A percentile compares a stretch with the other conserved stretches of the same genome.
Evolutionary conservation across 306 rosid species (phyloP).

Genomic region (Dryas alaskensis): DNA sequence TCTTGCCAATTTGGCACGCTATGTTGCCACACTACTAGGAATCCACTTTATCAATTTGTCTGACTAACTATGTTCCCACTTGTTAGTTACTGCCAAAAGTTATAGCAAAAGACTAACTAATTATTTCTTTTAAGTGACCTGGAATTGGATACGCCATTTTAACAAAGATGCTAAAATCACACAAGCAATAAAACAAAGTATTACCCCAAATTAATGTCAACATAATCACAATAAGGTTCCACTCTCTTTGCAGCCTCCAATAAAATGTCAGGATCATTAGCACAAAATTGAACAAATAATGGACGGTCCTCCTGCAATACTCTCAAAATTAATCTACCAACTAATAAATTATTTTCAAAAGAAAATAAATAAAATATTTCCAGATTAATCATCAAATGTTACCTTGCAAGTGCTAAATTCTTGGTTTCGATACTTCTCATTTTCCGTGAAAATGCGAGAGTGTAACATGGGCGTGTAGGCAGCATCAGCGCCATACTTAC

Average conservation of each 20-base stretch:
- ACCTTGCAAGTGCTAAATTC: conserved; percentile 92
- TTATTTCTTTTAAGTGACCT: neutral
- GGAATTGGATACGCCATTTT: neutral
- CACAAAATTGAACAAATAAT: conserved; percentile 90
- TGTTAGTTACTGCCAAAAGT: neutral
- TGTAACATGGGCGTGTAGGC: conserved; percentile 64
- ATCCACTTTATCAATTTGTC: no score
- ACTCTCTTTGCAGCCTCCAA: conserved; percentile 81
- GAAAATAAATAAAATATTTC: neutral
- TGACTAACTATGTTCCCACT: neutral
- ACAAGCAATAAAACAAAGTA: neutral
- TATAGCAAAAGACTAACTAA: neutral
- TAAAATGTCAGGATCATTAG: conserved; percentile 74
- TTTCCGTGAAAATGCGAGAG: conserved; percentile 58
- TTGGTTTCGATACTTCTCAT: conserved; percentile 71
- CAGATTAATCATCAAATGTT: neutral
- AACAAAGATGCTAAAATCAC: neutral
- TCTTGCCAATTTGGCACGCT: neutral
- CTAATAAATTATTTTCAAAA: no score
- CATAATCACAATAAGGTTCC: conserved; percentile 79
- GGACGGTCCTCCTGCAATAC: conserved; percentile 72
- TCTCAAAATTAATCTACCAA: neutral
- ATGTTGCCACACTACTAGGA: neutral
- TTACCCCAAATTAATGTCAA: conserved; percentile 97
- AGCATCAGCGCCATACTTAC: conserved; percentile 76